Conservation (phyloP, 768 basidiomycete genomes). For the Suillus ampliporus region DNA sequence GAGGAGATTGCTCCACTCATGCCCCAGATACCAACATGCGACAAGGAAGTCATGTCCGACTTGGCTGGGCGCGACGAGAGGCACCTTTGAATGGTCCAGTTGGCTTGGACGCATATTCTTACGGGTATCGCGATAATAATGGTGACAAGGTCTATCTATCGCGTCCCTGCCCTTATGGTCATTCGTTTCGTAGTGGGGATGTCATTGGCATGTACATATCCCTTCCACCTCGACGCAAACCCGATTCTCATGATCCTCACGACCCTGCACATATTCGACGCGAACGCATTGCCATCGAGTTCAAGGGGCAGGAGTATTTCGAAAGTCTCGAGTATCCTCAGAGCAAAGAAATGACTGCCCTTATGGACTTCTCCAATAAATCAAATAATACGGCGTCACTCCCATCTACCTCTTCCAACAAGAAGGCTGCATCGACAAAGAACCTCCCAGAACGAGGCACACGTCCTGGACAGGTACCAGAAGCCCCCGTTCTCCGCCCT, state of each 20-base stretch:
- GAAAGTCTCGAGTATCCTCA: constrained; percentile 90
- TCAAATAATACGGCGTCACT: constrained; percentile 57
- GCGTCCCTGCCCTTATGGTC: constrained; percentile 78
- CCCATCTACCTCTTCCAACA: constrained; percentile 57
- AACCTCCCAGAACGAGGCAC: constrained; percentile 60
- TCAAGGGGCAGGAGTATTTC: constrained; percentile 97
- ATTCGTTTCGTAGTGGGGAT: constrained; percentile 78
- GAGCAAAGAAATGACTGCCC: constrained; percentile 89
- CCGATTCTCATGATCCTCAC: constrained; percentile 64
- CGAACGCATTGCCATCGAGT: constrained; percentile 91
- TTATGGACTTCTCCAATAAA: constrained; percentile 81
- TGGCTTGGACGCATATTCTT: constrained; percentile 93
- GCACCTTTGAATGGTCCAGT: constrained; percentile 92
- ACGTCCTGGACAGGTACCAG: constrained; percentile 44
- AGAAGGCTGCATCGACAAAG: constrained; percentile 74
- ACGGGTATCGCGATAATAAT: constrained; percentile 88
- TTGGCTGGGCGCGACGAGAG: constrained; percentile 93
- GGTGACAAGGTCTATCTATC: constrained; percentile 92
- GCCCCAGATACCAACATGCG: constrained; percentile 50
- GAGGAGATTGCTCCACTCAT: constrained; percentile 56
- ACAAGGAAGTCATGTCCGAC: constrained; percentile 82
- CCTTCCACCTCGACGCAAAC: constrained; percentile 70
- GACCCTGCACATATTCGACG: constrained; percentile 87
- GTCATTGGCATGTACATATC: constrained; percentile 94
- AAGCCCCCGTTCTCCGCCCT: constrained; percentile 54